Percentiles rank a stretch among this genome's conserved stretches.
Evolutionary conservation across 1,284 basidiomycete species (phyloP).

Genomic region (Gomphus bonarii): DNA sequence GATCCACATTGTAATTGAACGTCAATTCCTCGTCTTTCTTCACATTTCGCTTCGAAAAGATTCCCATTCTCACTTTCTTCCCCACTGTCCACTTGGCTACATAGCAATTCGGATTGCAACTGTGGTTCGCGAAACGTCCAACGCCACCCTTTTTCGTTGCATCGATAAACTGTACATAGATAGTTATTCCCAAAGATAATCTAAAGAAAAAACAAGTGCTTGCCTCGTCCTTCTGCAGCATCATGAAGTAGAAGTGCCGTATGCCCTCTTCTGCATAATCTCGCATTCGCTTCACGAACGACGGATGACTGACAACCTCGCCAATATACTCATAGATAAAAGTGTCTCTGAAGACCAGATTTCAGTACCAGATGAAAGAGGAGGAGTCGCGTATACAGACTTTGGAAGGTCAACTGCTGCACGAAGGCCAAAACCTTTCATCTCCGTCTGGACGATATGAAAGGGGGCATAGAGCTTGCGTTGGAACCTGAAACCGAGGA

Average conservation of each 20-base stretch:
- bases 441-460: conserved; percentile 88
- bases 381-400: conserved; percentile 37
- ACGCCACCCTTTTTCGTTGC: conserved; percentile 96
- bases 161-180: conserved; percentile 74
- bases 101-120: conserved; percentile 96
- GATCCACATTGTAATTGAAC: conserved; percentile 99
- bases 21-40: conserved; percentile 86
- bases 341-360: conserved; percentile 47
- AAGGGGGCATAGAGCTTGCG: conserved; percentile 78
- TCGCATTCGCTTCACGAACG: conserved; percentile 91
- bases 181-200: not conserved
- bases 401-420: conserved; percentile 60
- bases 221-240: conserved; percentile 96
- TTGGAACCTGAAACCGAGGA: conserved; percentile 57
- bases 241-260: conserved; percentile 99
- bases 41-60: conserved; percentile 86
- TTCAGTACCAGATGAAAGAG: not conserved
- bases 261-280: conserved; percentile 92
- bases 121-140: conserved; percentile 96
- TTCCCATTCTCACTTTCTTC: conserved; percentile 90
- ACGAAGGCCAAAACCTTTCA: conserved; percentile 91
- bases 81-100: conserved; percentile 99
- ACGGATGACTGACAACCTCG: conserved; percentile 83
- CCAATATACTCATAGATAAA: conserved; percentile 99
- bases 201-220: conserved; percentile 17